These are phyloP conservation scores for Starmera quercuum DNA, from an alignment of 805 yeast genomes.

Conservation along the genomic window DNA sequence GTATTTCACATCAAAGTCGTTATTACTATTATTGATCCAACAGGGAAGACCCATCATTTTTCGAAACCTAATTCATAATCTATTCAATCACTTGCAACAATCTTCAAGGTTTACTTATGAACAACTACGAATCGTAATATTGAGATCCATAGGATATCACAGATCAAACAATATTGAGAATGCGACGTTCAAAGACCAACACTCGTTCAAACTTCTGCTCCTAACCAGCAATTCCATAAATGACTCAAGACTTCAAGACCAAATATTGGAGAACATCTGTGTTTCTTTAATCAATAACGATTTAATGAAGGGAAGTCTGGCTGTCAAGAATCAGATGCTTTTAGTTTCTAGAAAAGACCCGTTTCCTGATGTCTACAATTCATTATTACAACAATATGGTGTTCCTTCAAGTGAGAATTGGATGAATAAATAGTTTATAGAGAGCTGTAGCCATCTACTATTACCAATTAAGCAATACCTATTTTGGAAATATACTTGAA, in stretches of 20 bases:
- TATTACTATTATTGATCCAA: conserved; percentile 38
- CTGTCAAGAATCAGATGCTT: conserved; percentile 30
- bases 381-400: conserved; percentile 12
- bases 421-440: conserved; percentile 8
- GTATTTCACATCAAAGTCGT: conserved; percentile 28
- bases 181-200: background rate
- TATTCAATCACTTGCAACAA: conserved; percentile 9
- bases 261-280: conserved; percentile 42
- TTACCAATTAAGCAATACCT: background rate
- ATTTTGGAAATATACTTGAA: background rate
- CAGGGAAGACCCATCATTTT: conserved; percentile 36
- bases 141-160: conserved; percentile 8
- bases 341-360: conserved; percentile 35
- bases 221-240: conserved; percentile 25
- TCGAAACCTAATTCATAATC: conserved; percentile 30
- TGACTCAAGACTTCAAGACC: conserved; percentile 3
- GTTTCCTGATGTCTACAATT: conserved; percentile 26
- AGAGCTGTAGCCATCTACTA: background rate
- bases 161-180: background rate
- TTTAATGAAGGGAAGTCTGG: conserved; percentile 43
- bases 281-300: conserved; percentile 46
- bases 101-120: conserved; percentile 3
- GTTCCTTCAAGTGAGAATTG: conserved; percentile 6
- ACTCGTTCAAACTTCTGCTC: conserved; percentile 6
- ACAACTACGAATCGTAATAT: conserved; percentile 18